Conservation (phyloP, 2,329 filamentous ascomycete genomes). For the Penicillium italicum region DNA sequence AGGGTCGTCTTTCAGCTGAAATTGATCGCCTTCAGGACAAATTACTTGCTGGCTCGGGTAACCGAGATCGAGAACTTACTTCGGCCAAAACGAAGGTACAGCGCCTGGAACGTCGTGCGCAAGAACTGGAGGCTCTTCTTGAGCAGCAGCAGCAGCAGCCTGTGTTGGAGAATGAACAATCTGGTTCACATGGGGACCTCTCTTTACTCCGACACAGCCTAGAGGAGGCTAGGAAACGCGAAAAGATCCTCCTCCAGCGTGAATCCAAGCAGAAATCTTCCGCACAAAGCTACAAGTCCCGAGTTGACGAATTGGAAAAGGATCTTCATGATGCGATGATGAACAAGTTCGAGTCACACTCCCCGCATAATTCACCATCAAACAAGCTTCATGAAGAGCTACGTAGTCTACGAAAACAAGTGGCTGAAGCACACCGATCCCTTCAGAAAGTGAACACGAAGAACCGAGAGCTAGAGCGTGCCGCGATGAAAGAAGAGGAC, state of each 20-base stretch:
- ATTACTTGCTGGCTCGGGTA: slow-evolving; percentile 40
- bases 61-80: slow-evolving; percentile 48
- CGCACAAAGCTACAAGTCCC: slow-evolving; percentile 61
- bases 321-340: slow-evolving; percentile 61
- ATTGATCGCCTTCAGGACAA: slow-evolving; percentile 52
- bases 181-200: slow-evolving; percentile 47
- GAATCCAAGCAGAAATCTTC: slow-evolving; percentile 61
- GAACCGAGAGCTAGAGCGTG: slow-evolving; percentile 50
- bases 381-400: slow-evolving; percentile 51
- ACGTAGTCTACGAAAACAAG: slow-evolving; percentile 57
- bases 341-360: slow-evolving; percentile 51
- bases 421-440: slow-evolving; percentile 58
- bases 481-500: slow-evolving; percentile 46
- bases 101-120: slow-evolving; percentile 58
- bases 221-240: slow-evolving; percentile 61
- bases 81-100: slow-evolving; percentile 59
- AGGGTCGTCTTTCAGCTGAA: slow-evolving; percentile 55
- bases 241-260: slow-evolving; percentile 62
- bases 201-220: slow-evolving; percentile 62
- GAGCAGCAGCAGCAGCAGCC: slow-evolving; percentile 53
- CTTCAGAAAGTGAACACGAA: slow-evolving; percentile 54
- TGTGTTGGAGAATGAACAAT: slow-evolving; percentile 32
- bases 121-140: slow-evolving; percentile 51
- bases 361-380: slow-evolving; percentile 51
- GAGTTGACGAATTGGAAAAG: slow-evolving; percentile 64